Conservation (phyloP, 352 stramenopile genomes). For the Blastocystis sp. region DNA sequence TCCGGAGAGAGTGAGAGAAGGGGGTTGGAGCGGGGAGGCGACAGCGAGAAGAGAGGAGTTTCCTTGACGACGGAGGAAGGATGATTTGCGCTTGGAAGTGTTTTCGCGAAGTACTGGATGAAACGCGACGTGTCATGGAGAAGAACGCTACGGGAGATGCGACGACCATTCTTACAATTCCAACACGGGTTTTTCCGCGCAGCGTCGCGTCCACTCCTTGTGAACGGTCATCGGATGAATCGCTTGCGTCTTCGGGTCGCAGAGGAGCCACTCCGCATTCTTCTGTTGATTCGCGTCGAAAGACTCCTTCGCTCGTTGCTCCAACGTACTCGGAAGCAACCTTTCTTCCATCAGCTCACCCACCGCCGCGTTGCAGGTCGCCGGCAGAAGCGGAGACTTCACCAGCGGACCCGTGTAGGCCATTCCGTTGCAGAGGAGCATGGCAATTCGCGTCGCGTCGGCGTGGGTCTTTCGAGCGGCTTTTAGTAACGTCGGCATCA, state of each 20-base stretch:
- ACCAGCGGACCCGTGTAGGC: background rate
- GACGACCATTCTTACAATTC: too few relatives aligned
- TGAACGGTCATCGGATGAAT: background rate
- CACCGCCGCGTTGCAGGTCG: background rate
- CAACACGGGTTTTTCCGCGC: too few relatives aligned
- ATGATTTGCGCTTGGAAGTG: too few relatives aligned
- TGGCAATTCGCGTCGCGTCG: background rate
- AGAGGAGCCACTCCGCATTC: background rate
- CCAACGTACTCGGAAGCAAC: background rate
- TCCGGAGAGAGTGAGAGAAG: background rate
- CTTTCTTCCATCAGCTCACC: background rate
- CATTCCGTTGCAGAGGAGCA: background rate
- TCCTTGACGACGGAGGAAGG: too few relatives aligned
- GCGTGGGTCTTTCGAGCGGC: too few relatives aligned
- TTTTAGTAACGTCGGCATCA: too few relatives aligned
- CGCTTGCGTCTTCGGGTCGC: background rate
- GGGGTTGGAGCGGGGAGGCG: background rate
- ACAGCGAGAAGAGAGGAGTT: background rate
- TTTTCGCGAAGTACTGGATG: too few relatives aligned
- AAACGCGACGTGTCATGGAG: too few relatives aligned
- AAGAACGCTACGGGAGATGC: too few relatives aligned
- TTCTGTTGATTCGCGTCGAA: background rate
- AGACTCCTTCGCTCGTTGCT: background rate
- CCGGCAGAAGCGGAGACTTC: background rate
- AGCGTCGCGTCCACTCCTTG: background rate